A percentile compares a stretch with the other conserved stretches of the same genome.
Conservation (phyloP, 1,139 yeast genomes). For the Arxiozyma bovina region DNA sequence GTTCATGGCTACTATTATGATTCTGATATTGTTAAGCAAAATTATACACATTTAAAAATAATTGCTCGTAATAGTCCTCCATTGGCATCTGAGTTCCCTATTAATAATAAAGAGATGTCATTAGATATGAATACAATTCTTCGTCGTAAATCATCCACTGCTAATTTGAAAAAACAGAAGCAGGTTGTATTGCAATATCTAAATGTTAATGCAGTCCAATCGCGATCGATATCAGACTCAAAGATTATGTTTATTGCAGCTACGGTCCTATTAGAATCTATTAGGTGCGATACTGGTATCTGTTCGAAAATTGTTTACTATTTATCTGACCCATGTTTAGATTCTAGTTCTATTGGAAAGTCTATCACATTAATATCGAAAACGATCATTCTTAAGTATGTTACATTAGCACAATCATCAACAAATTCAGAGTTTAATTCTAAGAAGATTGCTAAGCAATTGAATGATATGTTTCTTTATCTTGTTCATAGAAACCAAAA, state of each 20-base stretch:
- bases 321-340: conserved; percentile 78
- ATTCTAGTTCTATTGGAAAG: conserved; percentile 51
- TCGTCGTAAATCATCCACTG: conserved; percentile 81
- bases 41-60: conserved; percentile 44
- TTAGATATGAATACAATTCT: conserved; percentile 85
- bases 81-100: conserved; percentile 75
- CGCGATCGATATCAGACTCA: conserved; percentile 51
- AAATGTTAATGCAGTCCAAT: conserved; percentile 30
- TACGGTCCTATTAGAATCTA: conserved; percentile 64
- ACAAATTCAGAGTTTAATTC: conserved; percentile 40
- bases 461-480: conserved; percentile 56
- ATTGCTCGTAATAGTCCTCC: conserved; percentile 91
- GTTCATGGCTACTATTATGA: conserved; percentile 75
- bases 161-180: conserved; percentile 69
- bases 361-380: conserved; percentile 59
- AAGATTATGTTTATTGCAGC: conserved; percentile 87
- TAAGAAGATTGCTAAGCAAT: conserved; percentile 57
- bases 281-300: conserved; percentile 73
- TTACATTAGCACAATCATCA: conserved; percentile 30
- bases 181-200: conserved; percentile 37
- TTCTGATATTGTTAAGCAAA: conserved; percentile 46
- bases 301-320: conserved; percentile 68
- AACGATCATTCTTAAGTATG: conserved; percentile 51
- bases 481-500: conserved; percentile 73
- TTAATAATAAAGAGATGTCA: conserved; percentile 85